Evolutionary conservation across 345 rosid species (phyloP).

Genomic region (Populus simonii): DNA sequence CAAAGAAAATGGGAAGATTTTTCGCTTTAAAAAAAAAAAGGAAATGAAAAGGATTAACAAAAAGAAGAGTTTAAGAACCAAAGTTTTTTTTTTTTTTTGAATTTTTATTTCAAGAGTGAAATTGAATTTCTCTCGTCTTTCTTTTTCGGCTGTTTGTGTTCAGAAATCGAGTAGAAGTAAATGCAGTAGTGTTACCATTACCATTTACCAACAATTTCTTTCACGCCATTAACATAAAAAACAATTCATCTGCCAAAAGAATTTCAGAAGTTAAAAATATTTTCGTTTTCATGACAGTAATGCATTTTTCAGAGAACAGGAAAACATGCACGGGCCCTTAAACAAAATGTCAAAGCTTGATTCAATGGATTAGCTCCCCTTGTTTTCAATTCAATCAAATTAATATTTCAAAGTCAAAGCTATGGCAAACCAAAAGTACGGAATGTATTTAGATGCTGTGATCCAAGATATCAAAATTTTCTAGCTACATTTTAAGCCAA

Average conservation of each 20-base stretch:
- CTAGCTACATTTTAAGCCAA: constrained; percentile 26
- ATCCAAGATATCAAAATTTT: constrained; percentile 30
- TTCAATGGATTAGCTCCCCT: constrained; percentile 7
- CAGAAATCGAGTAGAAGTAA: too few relatives aligned
- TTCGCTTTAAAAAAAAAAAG: background rate
- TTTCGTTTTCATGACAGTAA: background rate
- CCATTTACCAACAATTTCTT: background rate
- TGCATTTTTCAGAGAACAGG: background rate
- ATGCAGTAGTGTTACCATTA: background rate
- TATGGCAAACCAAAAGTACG: background rate
- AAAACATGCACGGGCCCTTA: background rate
- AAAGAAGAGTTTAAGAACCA: background rate
- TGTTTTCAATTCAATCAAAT: constrained; percentile 30
- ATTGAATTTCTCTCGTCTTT: background rate
- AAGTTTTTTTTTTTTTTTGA: background rate
- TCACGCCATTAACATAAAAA: background rate
- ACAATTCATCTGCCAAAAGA: background rate
- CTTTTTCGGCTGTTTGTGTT: background rate
- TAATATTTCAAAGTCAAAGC: constrained; percentile 13
- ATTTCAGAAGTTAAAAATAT: background rate
- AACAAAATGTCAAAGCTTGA: constrained; percentile 5
- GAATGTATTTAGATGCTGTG: constrained; percentile 10
- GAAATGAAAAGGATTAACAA: background rate
- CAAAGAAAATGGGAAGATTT: background rate
- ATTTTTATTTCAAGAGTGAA: background rate